phyloP scores from a whole-genome alignment of 768 basidiomycete genomes.

The Tylopilus cervinicoccineus region DNA sequence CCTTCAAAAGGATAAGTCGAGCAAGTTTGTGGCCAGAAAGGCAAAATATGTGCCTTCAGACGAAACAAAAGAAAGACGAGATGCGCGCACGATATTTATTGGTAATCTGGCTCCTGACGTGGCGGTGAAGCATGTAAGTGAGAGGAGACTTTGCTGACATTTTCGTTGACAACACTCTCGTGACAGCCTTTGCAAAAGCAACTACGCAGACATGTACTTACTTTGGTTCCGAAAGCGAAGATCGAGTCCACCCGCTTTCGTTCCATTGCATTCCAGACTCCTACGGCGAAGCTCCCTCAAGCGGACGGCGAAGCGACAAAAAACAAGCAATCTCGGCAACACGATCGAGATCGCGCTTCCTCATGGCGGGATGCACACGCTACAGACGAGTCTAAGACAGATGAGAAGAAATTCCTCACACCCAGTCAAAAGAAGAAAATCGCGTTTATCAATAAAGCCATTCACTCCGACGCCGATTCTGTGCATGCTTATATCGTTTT shows the following conservation, averaged over 20 bases:
- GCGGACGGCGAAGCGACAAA: conserved; percentile 30
- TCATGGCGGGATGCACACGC: conserved; percentile 51
- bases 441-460: conserved; percentile 89
- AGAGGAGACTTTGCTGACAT: background rate
- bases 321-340: conserved; percentile 36
- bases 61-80: conserved; percentile 70
- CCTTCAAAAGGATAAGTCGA: conserved; percentile 29
- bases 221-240: conserved; percentile 68
- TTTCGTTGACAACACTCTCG: background rate
- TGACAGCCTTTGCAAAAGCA: conserved; percentile 69
- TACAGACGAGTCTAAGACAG: conserved; percentile 40
- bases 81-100: conserved; percentile 86
- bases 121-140: conserved; percentile 68
- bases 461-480: conserved; percentile 72
- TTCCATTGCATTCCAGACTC: conserved; percentile 84
- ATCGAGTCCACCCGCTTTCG: conserved; percentile 94
- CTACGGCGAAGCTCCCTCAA: conserved; percentile 61
- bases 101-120: conserved; percentile 83
- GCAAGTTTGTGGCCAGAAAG: conserved; percentile 29
- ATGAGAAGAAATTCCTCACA: conserved; percentile 67
- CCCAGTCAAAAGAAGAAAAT: conserved; percentile 88
- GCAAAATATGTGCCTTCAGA: conserved; percentile 55
- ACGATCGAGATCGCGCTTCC: conserved; percentile 55
- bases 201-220: conserved; percentile 71
- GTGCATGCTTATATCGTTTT: conserved; percentile 93